Conservation (phyloP, 352 stramenopile species). For the Phytophthora syringae region DNA sequence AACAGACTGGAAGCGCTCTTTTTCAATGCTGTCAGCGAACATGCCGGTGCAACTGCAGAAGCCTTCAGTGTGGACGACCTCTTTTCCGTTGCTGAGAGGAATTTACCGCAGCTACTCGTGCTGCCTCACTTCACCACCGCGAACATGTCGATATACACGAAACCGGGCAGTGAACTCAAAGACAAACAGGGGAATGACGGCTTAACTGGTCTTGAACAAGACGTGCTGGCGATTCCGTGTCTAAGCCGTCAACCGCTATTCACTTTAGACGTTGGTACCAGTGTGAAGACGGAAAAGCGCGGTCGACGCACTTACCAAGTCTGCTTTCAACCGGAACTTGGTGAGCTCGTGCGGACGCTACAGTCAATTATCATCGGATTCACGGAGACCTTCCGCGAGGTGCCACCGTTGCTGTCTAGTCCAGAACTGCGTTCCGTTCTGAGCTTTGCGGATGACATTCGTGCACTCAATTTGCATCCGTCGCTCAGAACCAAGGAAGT, state of each 20-base stretch:
- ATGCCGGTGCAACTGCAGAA: slow-evolving; percentile 10
- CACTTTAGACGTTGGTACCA: slow-evolving; percentile 9
- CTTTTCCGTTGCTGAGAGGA: slow-evolving; percentile 22
- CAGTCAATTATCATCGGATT: slow-evolving; percentile 42
- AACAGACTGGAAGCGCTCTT: slow-evolving; percentile 49
- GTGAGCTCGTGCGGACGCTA: slow-evolving; percentile 32
- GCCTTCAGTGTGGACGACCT: slow-evolving; percentile 40
- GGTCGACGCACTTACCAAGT: slow-evolving; percentile 33
- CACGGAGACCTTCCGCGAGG: slow-evolving; percentile 44
- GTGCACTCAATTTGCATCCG: slow-evolving; percentile 31
- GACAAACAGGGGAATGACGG: not conserved
- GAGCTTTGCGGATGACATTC: slow-evolving; percentile 58
- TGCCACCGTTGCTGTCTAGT: slow-evolving; percentile 46
- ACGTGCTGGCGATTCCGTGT: slow-evolving; percentile 30
- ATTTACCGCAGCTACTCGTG: slow-evolving; percentile 27
- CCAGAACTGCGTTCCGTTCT: slow-evolving; percentile 52
- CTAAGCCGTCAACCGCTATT: slow-evolving; percentile 25
- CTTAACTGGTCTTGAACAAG: slow-evolving; percentile 13
- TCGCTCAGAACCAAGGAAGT: not conserved
- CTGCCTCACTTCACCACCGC: slow-evolving; percentile 24
- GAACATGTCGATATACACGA: slow-evolving; percentile 11
- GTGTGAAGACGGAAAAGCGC: slow-evolving; percentile 9
- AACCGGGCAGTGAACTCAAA: not conserved
- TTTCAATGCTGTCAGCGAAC: slow-evolving; percentile 27
- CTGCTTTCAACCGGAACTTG: slow-evolving; percentile 43